Conservation (phyloP, 176 grass and related monocot genomes). For the Eragrostis curvula region DNA sequence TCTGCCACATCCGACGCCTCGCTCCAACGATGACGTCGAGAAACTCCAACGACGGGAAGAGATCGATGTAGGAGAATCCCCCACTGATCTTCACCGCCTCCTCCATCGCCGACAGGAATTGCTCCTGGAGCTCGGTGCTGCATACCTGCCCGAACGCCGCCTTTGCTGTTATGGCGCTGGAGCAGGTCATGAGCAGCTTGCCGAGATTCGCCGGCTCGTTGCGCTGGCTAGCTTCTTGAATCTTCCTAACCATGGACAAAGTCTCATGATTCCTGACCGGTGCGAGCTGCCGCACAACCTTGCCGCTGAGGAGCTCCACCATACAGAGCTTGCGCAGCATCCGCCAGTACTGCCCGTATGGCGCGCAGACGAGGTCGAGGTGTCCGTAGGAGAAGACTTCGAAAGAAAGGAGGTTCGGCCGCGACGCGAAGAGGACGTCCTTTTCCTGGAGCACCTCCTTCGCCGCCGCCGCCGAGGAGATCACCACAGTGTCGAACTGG, state of each 20-base stretch:
- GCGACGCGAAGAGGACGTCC: conserved; percentile 25
- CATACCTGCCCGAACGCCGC: conserved; percentile 4
- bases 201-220: conserved; percentile 13
- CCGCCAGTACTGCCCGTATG: conserved; percentile 49
- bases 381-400: conserved; percentile 11
- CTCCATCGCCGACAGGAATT: background rate
- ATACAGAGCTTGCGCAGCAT: conserved; percentile 44
- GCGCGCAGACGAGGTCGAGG: conserved; percentile 35
- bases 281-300: conserved; percentile 31
- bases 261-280: conserved; percentile 29
- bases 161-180: background rate
- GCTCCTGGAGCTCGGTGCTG: background rate
- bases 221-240: background rate
- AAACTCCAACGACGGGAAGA: conserved; percentile 30
- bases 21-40: conserved; percentile 21
- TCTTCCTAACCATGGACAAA: background rate
- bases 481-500: conserved; percentile 34
- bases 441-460: conserved; percentile 43
- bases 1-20: background rate
- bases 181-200: background rate
- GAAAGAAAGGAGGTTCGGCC: background rate
- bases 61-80: conserved; percentile 17
- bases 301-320: conserved; percentile 35
- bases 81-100: background rate
- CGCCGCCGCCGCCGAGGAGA: conserved; percentile 41